Percentiles rank a stretch among this genome's conserved stretches.
These are phyloP conservation scores for Volvariella surrecta DNA, from an alignment of 1,284 basidiomycete genomes.

Conservation along the genomic window DNA sequence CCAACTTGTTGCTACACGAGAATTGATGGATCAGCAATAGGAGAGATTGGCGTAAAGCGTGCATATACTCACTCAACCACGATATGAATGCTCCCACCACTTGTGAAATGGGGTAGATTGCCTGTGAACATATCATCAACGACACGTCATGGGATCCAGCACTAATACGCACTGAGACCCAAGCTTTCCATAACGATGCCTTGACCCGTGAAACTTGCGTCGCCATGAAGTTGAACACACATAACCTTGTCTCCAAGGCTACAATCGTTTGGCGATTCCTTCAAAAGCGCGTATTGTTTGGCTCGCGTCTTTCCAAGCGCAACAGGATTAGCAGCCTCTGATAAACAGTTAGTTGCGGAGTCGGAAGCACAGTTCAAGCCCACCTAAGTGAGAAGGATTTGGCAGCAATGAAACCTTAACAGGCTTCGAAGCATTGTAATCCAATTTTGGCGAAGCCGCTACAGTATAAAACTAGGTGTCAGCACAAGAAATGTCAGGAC, in stretches of 20 bases:
- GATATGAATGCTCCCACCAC: conserved; percentile 81
- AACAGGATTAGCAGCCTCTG: conserved; percentile 81
- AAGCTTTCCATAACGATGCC: conserved; percentile 86
- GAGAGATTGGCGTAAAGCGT: too few species aligned
- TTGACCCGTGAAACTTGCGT: conserved; percentile 85
- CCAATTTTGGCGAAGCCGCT: conserved; percentile 55
- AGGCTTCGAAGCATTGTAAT: conserved; percentile 41
- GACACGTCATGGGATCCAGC: not conserved
- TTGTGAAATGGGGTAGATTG: conserved; percentile 82
- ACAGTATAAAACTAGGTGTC: not conserved
- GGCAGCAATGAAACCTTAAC: conserved; percentile 75
- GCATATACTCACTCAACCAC: conserved; percentile 76
- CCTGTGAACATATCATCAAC: conserved; percentile 28
- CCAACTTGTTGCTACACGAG: not conserved
- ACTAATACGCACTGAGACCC: conserved; percentile 70
- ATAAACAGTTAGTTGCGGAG: too few species aligned
- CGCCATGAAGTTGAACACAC: conserved; percentile 85
- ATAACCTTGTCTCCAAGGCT: conserved; percentile 79
- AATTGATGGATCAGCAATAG: too few species aligned
- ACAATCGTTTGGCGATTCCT: conserved; percentile 56
- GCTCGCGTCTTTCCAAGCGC: conserved; percentile 86
- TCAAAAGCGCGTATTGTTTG: conserved; percentile 82
- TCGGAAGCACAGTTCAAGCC: conserved; percentile 7
- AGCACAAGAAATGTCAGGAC: not conserved
- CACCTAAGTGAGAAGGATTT: conserved; percentile 83